phyloP scores from a whole-genome alignment of 1,284 basidiomycete species.

The Irpex sp. region DNA sequence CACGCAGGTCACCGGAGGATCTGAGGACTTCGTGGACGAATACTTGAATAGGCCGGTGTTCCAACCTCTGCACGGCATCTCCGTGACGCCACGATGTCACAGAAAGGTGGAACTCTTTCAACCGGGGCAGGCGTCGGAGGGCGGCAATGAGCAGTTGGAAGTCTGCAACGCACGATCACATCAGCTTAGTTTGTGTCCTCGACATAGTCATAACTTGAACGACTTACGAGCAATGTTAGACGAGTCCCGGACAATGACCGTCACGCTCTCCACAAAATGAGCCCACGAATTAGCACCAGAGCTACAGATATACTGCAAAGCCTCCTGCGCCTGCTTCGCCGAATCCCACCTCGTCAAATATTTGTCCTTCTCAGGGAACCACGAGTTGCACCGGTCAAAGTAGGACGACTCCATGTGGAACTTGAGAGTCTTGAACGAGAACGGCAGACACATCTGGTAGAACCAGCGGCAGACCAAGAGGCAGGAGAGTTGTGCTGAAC shows the following conservation, averaged over 20 bases:
- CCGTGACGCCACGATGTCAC: not conserved
- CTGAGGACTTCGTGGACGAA: not conserved
- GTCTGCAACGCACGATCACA: not conserved
- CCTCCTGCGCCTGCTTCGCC: not conserved
- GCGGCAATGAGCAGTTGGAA: not conserved
- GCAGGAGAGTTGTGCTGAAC: slow-evolving; percentile 1
- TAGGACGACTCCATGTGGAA: slow-evolving; percentile 5
- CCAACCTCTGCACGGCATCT: not conserved
- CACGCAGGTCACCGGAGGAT: not conserved
- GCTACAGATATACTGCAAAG: not conserved
- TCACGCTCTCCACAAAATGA: not conserved
- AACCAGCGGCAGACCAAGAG: slow-evolving; percentile 8
- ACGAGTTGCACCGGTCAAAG: not conserved
- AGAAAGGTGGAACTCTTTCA: not conserved
- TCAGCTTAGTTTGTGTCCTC: no score
- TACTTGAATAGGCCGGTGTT: not conserved
- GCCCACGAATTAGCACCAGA: not conserved
- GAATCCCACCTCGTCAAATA: not conserved
- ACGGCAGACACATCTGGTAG: not conserved
- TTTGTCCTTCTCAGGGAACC: not conserved
- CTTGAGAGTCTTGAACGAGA: slow-evolving; percentile 1
- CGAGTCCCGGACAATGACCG: not conserved
- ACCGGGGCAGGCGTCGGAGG: not conserved
- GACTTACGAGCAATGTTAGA: not conserved
- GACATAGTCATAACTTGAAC: no score